These are phyloP conservation scores for Cordyceps tenuipes DNA, from an alignment of 2,329 filamentous ascomycete species.

Conservation along the genomic window DNA sequence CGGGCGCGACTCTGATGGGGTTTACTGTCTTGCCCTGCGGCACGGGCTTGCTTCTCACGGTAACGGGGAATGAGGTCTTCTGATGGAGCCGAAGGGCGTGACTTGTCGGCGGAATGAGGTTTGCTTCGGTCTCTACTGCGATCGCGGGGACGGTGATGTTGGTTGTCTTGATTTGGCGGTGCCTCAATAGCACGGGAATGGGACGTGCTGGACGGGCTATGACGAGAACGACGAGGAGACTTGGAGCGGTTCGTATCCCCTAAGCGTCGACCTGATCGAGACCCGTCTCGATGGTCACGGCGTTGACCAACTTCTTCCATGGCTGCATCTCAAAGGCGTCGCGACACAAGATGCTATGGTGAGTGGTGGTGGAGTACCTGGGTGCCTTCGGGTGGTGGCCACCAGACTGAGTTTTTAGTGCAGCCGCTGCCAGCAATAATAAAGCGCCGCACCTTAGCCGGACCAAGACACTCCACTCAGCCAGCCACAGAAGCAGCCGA, in stretches of 20 bases:
- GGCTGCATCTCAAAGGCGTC: constrained; percentile 31
- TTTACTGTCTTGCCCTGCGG: constrained; percentile 23
- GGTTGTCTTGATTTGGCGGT: constrained; percentile 28
- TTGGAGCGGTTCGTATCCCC: constrained; percentile 24
- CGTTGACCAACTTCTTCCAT: constrained; percentile 32
- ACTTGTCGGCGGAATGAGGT: constrained; percentile 20
- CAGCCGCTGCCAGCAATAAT: constrained; percentile 21
- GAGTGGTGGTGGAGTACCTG: constrained; percentile 18
- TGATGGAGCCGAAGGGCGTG: constrained; percentile 22
- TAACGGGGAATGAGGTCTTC: constrained; percentile 33
- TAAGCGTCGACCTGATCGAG: constrained; percentile 27
- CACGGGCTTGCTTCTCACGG: constrained; percentile 24
- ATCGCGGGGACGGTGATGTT: constrained; percentile 28
- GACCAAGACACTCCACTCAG: constrained; percentile 6
- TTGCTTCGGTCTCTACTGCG: constrained; percentile 27
- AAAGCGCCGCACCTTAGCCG: constrained; percentile 34
- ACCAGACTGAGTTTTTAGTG: constrained; percentile 30
- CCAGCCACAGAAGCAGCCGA: neutral
- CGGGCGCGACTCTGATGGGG: constrained; percentile 27
- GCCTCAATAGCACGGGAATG: constrained; percentile 26
- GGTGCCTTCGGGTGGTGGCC: constrained; percentile 18
- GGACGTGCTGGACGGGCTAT: constrained; percentile 21
- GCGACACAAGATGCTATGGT: constrained; percentile 22
- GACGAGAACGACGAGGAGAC: constrained; percentile 25
- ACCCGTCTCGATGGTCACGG: constrained; percentile 30